These are phyloP conservation scores for Wickerhamomyces bovis DNA, from an alignment of 805 yeast genomes.

Conservation along the genomic window DNA sequence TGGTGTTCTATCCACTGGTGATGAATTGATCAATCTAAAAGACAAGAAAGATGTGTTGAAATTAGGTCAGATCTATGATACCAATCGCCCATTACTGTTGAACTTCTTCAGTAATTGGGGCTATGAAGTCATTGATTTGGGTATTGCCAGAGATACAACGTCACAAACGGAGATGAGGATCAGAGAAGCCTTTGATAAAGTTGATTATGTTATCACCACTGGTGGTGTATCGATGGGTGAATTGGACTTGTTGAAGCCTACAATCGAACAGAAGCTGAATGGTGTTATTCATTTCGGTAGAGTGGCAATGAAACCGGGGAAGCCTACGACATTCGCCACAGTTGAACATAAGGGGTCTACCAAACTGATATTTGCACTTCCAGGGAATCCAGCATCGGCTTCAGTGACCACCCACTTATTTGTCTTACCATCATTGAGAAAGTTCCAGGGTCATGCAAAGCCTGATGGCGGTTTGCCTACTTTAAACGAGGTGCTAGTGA, in stretches of 20 bases:
- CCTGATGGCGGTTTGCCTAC: constrained; percentile 16
- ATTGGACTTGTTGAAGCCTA: constrained; percentile 43
- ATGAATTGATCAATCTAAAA: constrained; percentile 37
- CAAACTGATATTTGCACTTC: constrained; percentile 41
- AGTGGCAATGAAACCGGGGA: constrained; percentile 55
- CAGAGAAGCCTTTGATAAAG: constrained; percentile 16
- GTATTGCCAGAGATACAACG: constrained; percentile 41
- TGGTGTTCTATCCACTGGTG: constrained; percentile 47
- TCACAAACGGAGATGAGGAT: constrained; percentile 24
- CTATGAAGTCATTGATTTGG: constrained; percentile 38
- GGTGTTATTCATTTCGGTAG: constrained; percentile 49
- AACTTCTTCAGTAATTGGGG: constrained; percentile 31
- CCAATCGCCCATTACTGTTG: constrained; percentile 43
- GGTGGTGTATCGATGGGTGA: constrained; percentile 63
- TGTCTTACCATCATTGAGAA: constrained; percentile 39
- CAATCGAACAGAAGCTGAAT: constrained; percentile 33
- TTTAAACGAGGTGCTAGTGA: constrained; percentile 31
- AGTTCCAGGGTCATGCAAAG: constrained; percentile 29
- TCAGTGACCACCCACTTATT: constrained; percentile 41
- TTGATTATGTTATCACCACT: constrained; percentile 43
- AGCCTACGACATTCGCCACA: constrained; percentile 53
- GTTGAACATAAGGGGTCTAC: constrained; percentile 15
- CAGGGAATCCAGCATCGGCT: constrained; percentile 55
- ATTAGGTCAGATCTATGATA: constrained; percentile 44
- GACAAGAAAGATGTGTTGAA: constrained; percentile 3